Evolutionary conservation across 306 rosid genomes (phyloP).

Genomic region (Cajanus cajan): DNA sequence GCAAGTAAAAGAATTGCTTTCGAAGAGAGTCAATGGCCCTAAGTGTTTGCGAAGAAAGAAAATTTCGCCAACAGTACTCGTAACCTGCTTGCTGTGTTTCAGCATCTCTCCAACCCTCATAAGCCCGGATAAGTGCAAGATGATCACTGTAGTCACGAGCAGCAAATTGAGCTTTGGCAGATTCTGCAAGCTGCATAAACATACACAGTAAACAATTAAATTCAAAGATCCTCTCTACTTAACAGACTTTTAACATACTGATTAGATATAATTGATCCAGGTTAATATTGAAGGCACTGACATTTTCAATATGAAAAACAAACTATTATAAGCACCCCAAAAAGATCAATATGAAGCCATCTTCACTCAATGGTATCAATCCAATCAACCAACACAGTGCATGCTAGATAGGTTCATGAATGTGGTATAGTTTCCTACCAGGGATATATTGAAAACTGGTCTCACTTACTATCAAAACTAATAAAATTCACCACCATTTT

Average conservation of each 20-base stretch:
- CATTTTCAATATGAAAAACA: constrained; percentile 3
- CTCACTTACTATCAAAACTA: constrained; percentile 5
- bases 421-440: background rate
- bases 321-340: background rate
- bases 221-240: constrained; percentile 10
- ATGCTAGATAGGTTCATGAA: background rate
- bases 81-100: constrained; percentile 73
- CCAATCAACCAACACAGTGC: constrained; percentile 16
- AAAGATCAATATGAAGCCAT: constrained; percentile 2
- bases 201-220: constrained; percentile 30
- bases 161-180: constrained; percentile 84
- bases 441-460: background rate
- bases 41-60: constrained; percentile 84
- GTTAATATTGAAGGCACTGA: background rate
- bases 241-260: constrained; percentile 1
- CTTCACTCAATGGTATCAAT: constrained; percentile 4
- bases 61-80: constrained; percentile 95
- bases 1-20: constrained; percentile 75
- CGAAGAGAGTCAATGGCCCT: constrained; percentile 88
- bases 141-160: constrained; percentile 75
- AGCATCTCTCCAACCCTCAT: constrained; percentile 88
- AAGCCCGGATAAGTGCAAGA: constrained; percentile 86
- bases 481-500: constrained; percentile 14
- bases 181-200: constrained; percentile 84
- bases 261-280: background rate